Conservation (phyloP, 2,329 filamentous ascomycete species). For the Cyanodermella asteris region DNA sequence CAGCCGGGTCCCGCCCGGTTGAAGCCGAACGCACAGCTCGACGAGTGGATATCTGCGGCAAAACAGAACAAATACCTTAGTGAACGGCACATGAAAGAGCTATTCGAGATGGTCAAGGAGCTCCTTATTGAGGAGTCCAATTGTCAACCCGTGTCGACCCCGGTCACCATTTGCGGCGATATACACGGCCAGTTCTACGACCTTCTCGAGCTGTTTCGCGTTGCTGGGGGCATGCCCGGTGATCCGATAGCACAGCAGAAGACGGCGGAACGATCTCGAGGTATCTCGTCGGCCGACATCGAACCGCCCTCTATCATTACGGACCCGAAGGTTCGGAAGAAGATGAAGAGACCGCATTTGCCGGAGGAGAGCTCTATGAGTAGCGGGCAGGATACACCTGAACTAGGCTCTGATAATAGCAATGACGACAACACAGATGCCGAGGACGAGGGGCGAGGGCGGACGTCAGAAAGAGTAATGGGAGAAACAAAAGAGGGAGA, state of each 20-base stretch:
- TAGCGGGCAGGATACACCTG: conserved; percentile 8
- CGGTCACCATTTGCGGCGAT: conserved; percentile 91
- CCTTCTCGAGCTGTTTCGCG: conserved; percentile 84
- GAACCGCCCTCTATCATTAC: conserved; percentile 79
- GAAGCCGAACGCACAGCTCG: conserved; percentile 60
- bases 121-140: conserved; percentile 99
- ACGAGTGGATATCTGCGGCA: conserved; percentile 92
- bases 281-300: conserved; percentile 71
- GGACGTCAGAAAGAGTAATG: conserved; percentile 4
- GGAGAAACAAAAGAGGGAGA: conserved; percentile 14
- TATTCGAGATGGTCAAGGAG: conserved; percentile 98
- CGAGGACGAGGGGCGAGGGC: conserved; percentile 25
- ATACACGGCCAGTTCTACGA: conserved; percentile 99
- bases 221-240: conserved; percentile 89
- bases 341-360: conserved; percentile 39
- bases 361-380: conserved; percentile 11
- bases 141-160: conserved; percentile 91
- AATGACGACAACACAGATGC: conserved; percentile 16
- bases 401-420: no score
- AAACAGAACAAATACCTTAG: conserved; percentile 96
- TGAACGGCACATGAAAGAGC: conserved; percentile 90
- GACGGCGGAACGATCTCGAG: conserved; percentile 33
- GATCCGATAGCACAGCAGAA: conserved; percentile 36
- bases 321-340: conserved; percentile 68
- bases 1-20: conserved; percentile 80